These are phyloP conservation scores for Debaryomyces hansenii DNA, from an alignment of 805 yeast species.

Conservation along the genomic window DNA sequence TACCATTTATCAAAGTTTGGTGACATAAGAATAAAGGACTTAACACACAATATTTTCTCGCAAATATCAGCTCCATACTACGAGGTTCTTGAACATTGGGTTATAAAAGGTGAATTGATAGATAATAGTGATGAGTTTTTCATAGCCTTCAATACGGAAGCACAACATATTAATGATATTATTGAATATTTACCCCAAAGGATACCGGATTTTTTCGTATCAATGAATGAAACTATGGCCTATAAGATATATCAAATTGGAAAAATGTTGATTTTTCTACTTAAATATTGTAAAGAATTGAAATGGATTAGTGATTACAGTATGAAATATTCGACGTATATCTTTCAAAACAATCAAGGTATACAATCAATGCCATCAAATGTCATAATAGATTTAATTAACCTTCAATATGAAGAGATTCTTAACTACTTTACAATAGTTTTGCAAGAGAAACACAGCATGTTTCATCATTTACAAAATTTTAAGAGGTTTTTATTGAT, in stretches of 20 bases:
- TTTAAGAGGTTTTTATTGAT: conserved; percentile 68
- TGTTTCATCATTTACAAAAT: conserved; percentile 56
- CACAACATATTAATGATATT: conserved; percentile 33
- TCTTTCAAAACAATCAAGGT: conserved; percentile 32
- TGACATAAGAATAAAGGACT: conserved; percentile 48
- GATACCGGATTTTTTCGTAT: conserved; percentile 47
- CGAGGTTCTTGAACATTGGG: conserved; percentile 64
- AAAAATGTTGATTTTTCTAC: conserved; percentile 63
- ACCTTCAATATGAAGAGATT: conserved; percentile 51
- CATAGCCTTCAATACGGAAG: conserved; percentile 32
- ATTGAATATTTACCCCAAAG: conserved; percentile 30
- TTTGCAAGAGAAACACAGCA: conserved; percentile 48
- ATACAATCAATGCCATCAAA: conserved; percentile 33
- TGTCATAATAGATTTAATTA: conserved; percentile 32
- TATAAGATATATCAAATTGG: conserved; percentile 66
- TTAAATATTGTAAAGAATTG: conserved; percentile 63
- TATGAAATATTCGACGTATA: conserved; percentile 27
- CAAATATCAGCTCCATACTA: conserved; percentile 59
- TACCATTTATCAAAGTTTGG: conserved; percentile 59
- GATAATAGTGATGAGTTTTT: conserved; percentile 66
- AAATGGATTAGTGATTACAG: conserved; percentile 58
- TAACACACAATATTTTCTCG: conserved; percentile 45
- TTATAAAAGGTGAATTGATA: conserved; percentile 61
- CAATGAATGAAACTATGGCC: conserved; percentile 30
- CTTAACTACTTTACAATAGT: conserved; percentile 50